Conservation (phyloP, 2,329 filamentous ascomycete genomes). For the Microthyrium microscopicum region DNA sequence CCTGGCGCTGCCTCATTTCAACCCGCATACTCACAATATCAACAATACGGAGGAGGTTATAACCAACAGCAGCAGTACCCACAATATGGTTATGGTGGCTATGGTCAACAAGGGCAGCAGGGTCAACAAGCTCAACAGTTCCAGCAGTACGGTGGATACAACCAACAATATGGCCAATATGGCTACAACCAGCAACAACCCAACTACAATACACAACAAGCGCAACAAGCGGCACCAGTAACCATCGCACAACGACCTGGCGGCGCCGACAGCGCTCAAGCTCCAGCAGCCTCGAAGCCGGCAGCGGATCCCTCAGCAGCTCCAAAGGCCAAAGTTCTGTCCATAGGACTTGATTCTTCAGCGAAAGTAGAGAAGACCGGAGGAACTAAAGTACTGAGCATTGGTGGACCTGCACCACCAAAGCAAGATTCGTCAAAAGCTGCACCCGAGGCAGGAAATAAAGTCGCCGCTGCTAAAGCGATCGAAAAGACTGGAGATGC, state of each 20-base stretch:
- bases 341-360: slow-evolving; percentile 25
- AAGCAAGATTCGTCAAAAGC: slow-evolving; percentile 26
- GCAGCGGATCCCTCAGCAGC: slow-evolving; percentile 19
- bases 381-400: slow-evolving; percentile 43
- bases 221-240: slow-evolving; percentile 27
- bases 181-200: slow-evolving; percentile 12
- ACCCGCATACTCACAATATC: slow-evolving; percentile 17
- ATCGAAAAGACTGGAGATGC: slow-evolving; percentile 77
- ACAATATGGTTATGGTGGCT: slow-evolving; percentile 22
- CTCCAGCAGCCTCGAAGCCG: slow-evolving; percentile 29
- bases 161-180: slow-evolving; percentile 21
- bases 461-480: slow-evolving; percentile 74
- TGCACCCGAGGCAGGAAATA: slow-evolving; percentile 55
- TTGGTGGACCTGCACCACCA: slow-evolving; percentile 27
- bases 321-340: slow-evolving; percentile 40
- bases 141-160: slow-evolving; percentile 24
- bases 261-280: slow-evolving; percentile 22
- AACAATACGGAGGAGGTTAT: slow-evolving; percentile 10
- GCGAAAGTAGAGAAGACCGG: slow-evolving; percentile 35
- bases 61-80: slow-evolving; percentile 21
- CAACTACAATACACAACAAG: slow-evolving; percentile 13
- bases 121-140: slow-evolving; percentile 15
- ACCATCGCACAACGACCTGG: slow-evolving; percentile 9
- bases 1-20: slow-evolving; percentile 21
- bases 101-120: slow-evolving; percentile 25